These are phyloP conservation scores for Tetracladium marchalianum DNA, from an alignment of 495 filamentous ascomycete species.

Conservation along the genomic window DNA sequence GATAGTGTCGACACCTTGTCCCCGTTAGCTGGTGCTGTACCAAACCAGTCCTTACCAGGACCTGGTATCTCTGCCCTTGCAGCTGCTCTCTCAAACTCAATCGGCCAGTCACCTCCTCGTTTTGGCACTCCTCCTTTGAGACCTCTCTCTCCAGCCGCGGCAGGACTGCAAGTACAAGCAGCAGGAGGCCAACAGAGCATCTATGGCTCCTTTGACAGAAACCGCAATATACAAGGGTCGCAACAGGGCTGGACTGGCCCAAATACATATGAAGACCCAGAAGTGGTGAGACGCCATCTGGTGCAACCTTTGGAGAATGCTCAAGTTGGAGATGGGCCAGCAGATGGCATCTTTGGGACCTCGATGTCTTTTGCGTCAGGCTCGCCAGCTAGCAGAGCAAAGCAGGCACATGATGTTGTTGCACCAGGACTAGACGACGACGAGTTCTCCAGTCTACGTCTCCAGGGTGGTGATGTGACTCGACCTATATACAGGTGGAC, in stretches of 20 bases:
- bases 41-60: slow-evolving; percentile 40
- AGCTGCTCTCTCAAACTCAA: slow-evolving; percentile 57
- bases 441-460: slow-evolving; percentile 82
- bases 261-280: slow-evolving; percentile 62
- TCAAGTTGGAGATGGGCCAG: slow-evolving; percentile 8
- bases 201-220: slow-evolving; percentile 71
- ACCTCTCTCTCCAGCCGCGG: slow-evolving; percentile 43
- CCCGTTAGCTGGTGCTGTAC: slow-evolving; percentile 43
- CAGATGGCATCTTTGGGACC: slow-evolving; percentile 17
- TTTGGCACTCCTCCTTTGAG: slow-evolving; percentile 51
- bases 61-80: slow-evolving; percentile 71
- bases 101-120: slow-evolving; percentile 48
- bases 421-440: slow-evolving; percentile 51
- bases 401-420: slow-evolving; percentile 33
- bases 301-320: slow-evolving; percentile 50
- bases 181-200: slow-evolving; percentile 47
- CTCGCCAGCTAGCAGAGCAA: slow-evolving; percentile 36
- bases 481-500: slow-evolving; percentile 91
- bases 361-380: slow-evolving; percentile 14
- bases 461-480: slow-evolving; percentile 92
- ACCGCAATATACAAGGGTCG: slow-evolving; percentile 33
- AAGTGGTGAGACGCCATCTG: slow-evolving; percentile 72
- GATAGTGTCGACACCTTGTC: slow-evolving; percentile 28
- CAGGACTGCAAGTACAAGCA: slow-evolving; percentile 30
- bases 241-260: slow-evolving; percentile 21